Percentiles rank a stretch among this genome's conserved stretches.
These are phyloP conservation scores for Xylariales sp. DNA, from an alignment of 2,329 filamentous ascomycete genomes.

Conservation along the genomic window DNA sequence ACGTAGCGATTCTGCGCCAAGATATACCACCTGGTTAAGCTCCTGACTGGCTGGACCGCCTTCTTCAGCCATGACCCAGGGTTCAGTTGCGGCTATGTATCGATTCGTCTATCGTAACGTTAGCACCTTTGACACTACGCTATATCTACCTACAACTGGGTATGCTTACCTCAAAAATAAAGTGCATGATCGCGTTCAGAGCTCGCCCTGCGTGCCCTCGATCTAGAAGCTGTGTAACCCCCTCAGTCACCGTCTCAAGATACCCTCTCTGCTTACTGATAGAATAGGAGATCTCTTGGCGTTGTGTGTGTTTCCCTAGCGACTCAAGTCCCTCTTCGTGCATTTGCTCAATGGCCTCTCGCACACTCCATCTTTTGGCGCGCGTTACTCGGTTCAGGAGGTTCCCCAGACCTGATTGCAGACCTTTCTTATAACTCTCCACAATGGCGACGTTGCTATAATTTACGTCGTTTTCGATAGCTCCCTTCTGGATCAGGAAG, in stretches of 20 bases:
- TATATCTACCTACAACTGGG: no score
- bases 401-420: conserved; percentile 78
- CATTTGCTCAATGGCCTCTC: conserved; percentile 46
- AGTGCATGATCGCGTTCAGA: conserved; percentile 58
- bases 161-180: conserved; percentile 51
- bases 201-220: conserved; percentile 60
- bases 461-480: conserved; percentile 70
- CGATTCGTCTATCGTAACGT: conserved; percentile 42
- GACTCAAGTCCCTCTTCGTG: conserved; percentile 2
- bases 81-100: conserved; percentile 62
- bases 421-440: conserved; percentile 70
- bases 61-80: conserved; percentile 58
- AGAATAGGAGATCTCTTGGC: conserved; percentile 17
- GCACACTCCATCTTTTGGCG: conserved; percentile 64
- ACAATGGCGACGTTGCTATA: conserved; percentile 79
- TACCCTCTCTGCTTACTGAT: conserved; percentile 32
- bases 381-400: conserved; percentile 66
- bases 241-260: conserved; percentile 33
- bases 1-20: conserved; percentile 70
- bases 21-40: conserved; percentile 54
- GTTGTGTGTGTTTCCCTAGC: background rate
- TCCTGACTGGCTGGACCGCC: conserved; percentile 36
- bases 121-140: no score
- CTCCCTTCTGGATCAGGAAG: conserved; percentile 79
- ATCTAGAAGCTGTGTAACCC: conserved; percentile 54